Base-by-base conservation (phyloP, 1,139 yeast genomes). In the Magnusiomyces suaveolens region DNA sequence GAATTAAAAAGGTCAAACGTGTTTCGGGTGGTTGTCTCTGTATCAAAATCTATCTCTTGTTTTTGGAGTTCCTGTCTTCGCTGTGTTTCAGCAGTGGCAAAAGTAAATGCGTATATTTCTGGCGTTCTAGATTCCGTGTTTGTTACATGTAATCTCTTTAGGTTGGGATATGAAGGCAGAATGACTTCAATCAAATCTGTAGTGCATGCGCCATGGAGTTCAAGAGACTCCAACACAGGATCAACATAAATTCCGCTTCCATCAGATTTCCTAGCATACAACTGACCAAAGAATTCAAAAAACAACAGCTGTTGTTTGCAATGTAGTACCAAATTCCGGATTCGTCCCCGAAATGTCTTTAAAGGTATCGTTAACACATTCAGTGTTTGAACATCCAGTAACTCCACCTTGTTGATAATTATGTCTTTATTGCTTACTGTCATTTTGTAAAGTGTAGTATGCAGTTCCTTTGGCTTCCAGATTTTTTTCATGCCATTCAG, bases 391-490 rank as follows among this genome's bases (percentile, higher is more conserved):
- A 29, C 12, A 29, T 29, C 12, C 12, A 29, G 36, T 6, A 29
- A 12, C 36, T 29, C 36, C 12, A 29, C 36, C 12, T 29, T 29
- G 36, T 29, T 29, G 36, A 29, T 29, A 8, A 29, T 12, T 8
- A 29, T 12, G 12, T 29, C 36, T 29, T 29, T 29, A 29, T 29
- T 6, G 12, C 6, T 6, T 6, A 8, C 43, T 46, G 44, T 25
- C 16, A 39, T 43, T 20, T 39, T 21, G 25, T 44, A 43, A 38
- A 48, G 41, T 23, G 38, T 39, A 36, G 24, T 10, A 48, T 21
- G 20, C 43, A 52, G 38, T 21, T 48, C 51, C 16, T 16, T 18
- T 36, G 25, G 14, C 16, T 44, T 33, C 43, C 52, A 43, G 6
- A 24, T 32, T 16, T 23, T 33, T 23, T 33, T 29, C 43, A 12